Evolutionary conservation across 768 basidiomycete species (phyloP).

Genomic region (Macrolepiota dolichaula): DNA sequence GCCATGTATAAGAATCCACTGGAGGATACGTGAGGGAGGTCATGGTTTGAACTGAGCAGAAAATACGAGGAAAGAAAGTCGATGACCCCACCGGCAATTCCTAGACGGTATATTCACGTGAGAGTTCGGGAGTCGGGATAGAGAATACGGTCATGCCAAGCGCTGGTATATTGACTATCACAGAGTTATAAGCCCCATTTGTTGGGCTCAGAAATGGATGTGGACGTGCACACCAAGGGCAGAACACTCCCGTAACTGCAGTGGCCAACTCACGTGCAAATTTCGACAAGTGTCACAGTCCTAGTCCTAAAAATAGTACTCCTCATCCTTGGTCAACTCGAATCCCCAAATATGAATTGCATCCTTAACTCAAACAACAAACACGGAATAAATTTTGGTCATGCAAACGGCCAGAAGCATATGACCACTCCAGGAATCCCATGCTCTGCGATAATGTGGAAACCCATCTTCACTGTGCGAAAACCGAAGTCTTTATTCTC

Average conservation of each 20-base stretch:
- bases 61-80: neutral
- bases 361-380: neutral
- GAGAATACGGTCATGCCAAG: neutral
- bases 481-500: neutral
- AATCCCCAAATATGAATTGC: neutral
- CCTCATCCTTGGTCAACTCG: too few species aligned
- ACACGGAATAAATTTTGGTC: neutral
- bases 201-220: too few species aligned
- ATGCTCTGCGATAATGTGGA: neutral
- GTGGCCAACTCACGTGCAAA: neutral
- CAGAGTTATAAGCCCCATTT: too few species aligned
- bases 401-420: neutral
- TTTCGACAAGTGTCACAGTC: neutral
- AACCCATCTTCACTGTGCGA: neutral
- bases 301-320: neutral
- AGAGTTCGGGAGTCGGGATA: neutral
- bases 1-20: slow-evolving; percentile 10
- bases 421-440: neutral
- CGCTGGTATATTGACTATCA: neutral
- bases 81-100: neutral
- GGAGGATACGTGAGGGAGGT: slow-evolving; percentile 9
- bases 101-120: neutral
- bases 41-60: neutral
- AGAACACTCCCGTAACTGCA: neutral
- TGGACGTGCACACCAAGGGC: neutral